Evolutionary conservation across 768 basidiomycete genomes (phyloP).

Genomic region (Podaxis pistillaris): DNA sequence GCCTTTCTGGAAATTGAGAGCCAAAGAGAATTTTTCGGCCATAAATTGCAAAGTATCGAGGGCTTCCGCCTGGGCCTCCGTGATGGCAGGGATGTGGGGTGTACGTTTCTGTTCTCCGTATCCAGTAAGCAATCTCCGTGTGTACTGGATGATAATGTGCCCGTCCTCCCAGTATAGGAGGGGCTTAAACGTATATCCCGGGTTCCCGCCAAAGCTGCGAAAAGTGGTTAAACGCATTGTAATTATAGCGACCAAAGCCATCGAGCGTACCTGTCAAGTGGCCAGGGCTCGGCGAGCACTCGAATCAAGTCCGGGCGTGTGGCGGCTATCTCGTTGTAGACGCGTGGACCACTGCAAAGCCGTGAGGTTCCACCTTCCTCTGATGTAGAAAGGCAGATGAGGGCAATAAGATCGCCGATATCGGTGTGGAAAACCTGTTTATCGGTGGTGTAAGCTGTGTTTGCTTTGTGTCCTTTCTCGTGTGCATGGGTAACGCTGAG

Average conservation of each 20-base stretch:
- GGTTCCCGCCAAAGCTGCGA: slow-evolving; percentile 35
- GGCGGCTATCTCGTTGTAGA: slow-evolving; percentile 47
- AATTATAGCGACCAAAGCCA: not conserved
- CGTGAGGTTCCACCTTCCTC: slow-evolving; percentile 44
- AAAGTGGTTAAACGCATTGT: not conserved
- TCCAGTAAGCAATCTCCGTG: slow-evolving; percentile 43
- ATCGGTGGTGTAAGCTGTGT: slow-evolving; percentile 47
- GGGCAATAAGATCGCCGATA: slow-evolving; percentile 40
- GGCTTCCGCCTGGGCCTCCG: slow-evolving; percentile 49
- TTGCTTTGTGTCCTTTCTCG: slow-evolving; percentile 34
- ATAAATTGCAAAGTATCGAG: slow-evolving; percentile 36
- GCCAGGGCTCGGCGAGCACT: slow-evolving; percentile 41
- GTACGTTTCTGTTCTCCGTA: slow-evolving; percentile 34
- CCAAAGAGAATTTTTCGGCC: slow-evolving; percentile 41
- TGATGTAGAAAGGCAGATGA: slow-evolving; percentile 40
- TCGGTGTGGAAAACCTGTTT: slow-evolving; percentile 54
- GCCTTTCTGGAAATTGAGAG: slow-evolving; percentile 46
- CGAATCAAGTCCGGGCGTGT: slow-evolving; percentile 44
- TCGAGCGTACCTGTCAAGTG: slow-evolving; percentile 26
- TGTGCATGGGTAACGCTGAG: slow-evolving; percentile 31
- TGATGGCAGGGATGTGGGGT: slow-evolving; percentile 40
- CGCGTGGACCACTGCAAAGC: slow-evolving; percentile 42
- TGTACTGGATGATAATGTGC: slow-evolving; percentile 44
- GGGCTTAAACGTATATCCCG: slow-evolving; percentile 35
- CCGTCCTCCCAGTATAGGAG: slow-evolving; percentile 38